phyloP scores from a whole-genome alignment of 129 eudicot species.

The Tanacetum coccineum region DNA sequence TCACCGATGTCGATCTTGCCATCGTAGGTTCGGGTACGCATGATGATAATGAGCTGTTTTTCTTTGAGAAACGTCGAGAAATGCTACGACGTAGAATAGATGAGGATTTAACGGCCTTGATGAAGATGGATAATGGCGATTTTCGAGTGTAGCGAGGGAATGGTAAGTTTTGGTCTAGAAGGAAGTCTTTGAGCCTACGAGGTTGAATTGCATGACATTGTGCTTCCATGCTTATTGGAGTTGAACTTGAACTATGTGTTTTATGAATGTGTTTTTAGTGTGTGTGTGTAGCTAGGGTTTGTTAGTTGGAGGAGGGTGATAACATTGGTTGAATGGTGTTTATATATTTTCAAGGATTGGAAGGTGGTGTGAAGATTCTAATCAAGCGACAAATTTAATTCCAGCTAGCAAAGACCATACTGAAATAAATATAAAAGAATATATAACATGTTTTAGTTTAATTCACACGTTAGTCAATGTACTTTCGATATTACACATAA shows the following conservation, averaged over 20 bases:
- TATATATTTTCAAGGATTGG: constrained; percentile 8
- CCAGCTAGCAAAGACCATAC: constrained; percentile 4
- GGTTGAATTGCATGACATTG: constrained; percentile 33
- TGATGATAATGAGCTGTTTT: constrained; percentile 9
- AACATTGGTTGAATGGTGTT: constrained; percentile 1
- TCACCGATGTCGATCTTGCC: constrained; percentile 33
- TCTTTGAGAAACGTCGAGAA: constrained; percentile 35
- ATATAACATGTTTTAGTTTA: background rate
- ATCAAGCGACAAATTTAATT: constrained; percentile 23
- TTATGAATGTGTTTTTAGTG: constrained; percentile 12
- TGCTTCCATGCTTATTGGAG: constrained; percentile 14
- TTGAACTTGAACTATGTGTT: background rate
- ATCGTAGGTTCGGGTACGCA: constrained; percentile 24
- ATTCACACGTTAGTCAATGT: background rate
- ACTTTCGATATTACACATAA: background rate
- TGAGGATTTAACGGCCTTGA: constrained; percentile 48
- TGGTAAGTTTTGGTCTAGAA: constrained; percentile 37
- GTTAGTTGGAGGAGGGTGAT: constrained; percentile 2
- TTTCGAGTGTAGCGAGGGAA: constrained; percentile 27
- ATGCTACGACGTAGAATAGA: constrained; percentile 39
- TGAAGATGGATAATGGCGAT: constrained; percentile 32
- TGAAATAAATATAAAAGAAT: background rate
- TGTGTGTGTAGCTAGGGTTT: constrained; percentile 15
- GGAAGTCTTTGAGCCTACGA: constrained; percentile 72
- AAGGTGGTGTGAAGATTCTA: constrained; percentile 21